Conservation (phyloP, 1,284 basidiomycete species). For the Papiliotrema laurentii region DNA sequence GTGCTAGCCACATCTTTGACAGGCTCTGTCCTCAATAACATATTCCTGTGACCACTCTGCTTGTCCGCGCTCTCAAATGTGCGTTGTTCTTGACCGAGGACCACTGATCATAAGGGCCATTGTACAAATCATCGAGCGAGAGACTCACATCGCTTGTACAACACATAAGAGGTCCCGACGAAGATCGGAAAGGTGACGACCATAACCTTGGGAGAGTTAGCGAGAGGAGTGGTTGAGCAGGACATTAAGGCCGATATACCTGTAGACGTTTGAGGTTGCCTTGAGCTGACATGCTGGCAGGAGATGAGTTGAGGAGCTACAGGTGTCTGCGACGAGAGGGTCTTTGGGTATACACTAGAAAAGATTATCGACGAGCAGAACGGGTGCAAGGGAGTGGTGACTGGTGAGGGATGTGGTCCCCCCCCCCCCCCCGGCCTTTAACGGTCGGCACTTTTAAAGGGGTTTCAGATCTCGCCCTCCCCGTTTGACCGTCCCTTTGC, state of each 20-base stretch:
- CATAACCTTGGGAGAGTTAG: neutral
- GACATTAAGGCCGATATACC: neutral
- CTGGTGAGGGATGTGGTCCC: too few relatives aligned
- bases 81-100: conserved; percentile 1
- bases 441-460: too few relatives aligned
- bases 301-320: too few relatives aligned
- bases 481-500: neutral
- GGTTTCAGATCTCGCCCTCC: neutral
- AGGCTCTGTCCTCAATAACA: neutral
- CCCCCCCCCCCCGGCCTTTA: too few relatives aligned
- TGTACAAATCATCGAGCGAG: neutral
- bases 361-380: too few relatives aligned
- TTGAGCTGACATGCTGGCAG: too few relatives aligned
- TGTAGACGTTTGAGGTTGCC: neutral
- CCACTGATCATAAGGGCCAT: neutral
- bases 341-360: too few relatives aligned
- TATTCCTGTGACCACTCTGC: neutral
- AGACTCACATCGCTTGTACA: conserved; percentile 2
- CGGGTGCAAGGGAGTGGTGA: too few relatives aligned
- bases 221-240: neutral
- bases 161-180: conserved; percentile 1
- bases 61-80: neutral
- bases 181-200: conserved; percentile 3
- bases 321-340: too few relatives aligned
- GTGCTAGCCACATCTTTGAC: neutral